These are phyloP conservation scores for Biancaea sappan DNA, from an alignment of 306 rosid species.

Conservation along the genomic window DNA sequence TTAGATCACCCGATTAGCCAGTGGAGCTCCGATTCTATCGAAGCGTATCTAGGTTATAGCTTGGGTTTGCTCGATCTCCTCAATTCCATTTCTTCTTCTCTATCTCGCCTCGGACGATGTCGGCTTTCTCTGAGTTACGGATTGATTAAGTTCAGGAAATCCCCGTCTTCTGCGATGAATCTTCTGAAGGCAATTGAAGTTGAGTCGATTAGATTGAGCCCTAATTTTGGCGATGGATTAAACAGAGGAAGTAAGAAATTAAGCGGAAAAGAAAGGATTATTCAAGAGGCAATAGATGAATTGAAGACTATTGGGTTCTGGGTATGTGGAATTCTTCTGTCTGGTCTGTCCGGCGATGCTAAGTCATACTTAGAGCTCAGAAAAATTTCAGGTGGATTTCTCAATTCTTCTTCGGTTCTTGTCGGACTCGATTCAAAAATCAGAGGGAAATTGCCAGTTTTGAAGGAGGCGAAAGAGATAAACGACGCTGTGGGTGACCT, in stretches of 20 bases:
- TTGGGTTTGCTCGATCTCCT: conserved; percentile 55
- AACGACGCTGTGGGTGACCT: conserved; percentile 53
- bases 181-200: conserved; percentile 48
- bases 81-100: conserved; percentile 57
- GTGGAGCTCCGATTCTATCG: conserved; percentile 63
- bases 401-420: not conserved
- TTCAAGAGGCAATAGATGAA: conserved; percentile 51
- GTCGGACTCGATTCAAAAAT: conserved; percentile 40
- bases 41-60: conserved; percentile 56
- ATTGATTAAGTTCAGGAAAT: conserved; percentile 46
- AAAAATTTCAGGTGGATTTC: conserved; percentile 36
- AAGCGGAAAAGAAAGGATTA: conserved; percentile 42
- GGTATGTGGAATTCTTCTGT: conserved; percentile 62
- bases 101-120: conserved; percentile 49
- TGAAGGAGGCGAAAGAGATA: conserved; percentile 60
- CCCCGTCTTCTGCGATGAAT: conserved; percentile 37
- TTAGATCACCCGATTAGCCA: conserved; percentile 58
- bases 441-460: conserved; percentile 24
- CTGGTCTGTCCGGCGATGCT: conserved; percentile 46
- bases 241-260: conserved; percentile 24
- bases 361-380: conserved; percentile 50
- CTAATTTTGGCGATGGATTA: conserved; percentile 31
- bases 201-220: conserved; percentile 27
- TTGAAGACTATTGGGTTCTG: conserved; percentile 51
- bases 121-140: conserved; percentile 55